These are phyloP conservation scores for Cafeteria roenbergensis DNA, from an alignment of 108 stramenopile species.

Conservation along the genomic window DNA sequence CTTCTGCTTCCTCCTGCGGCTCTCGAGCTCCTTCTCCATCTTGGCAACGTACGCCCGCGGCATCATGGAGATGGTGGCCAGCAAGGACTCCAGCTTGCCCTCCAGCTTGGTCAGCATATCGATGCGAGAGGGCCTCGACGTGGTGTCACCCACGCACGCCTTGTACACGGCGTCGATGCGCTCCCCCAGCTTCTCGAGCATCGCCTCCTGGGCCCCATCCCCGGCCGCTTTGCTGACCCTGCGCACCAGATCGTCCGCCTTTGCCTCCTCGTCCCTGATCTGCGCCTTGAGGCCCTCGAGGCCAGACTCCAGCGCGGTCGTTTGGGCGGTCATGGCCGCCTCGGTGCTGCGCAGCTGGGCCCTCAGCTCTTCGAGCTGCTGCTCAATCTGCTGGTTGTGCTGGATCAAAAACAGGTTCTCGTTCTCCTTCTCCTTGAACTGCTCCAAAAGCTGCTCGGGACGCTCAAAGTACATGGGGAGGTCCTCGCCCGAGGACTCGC, in stretches of 20 bases:
- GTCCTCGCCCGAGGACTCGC: slow-evolving; percentile 40
- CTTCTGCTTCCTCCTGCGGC: slow-evolving; percentile 42
- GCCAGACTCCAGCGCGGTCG: slow-evolving; percentile 18
- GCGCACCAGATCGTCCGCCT: slow-evolving; percentile 19
- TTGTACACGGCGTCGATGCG: slow-evolving; percentile 44
- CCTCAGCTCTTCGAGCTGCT: slow-evolving; percentile 50
- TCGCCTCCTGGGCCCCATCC: slow-evolving; percentile 35
- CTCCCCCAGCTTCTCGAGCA: slow-evolving; percentile 33
- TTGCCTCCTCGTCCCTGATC: slow-evolving; percentile 35
- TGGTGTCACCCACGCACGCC: slow-evolving; percentile 39
- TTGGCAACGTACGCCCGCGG: slow-evolving; percentile 45
- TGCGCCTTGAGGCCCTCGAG: slow-evolving; percentile 23
- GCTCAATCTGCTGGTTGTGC: slow-evolving; percentile 52
- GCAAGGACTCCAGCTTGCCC: slow-evolving; percentile 37
- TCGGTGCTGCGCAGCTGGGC: slow-evolving; percentile 31
- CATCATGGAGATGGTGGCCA: slow-evolving; percentile 36
- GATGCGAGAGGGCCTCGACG: slow-evolving; percentile 37
- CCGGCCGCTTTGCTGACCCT: slow-evolving; percentile 22
- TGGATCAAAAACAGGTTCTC: slow-evolving; percentile 54
- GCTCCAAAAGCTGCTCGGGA: slow-evolving; percentile 49
- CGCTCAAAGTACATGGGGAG: slow-evolving; percentile 52
- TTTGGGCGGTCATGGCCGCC: slow-evolving; percentile 35
- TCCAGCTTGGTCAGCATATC: slow-evolving; percentile 49
- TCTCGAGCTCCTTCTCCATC: slow-evolving; percentile 50
- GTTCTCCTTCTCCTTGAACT: slow-evolving; percentile 45